Conservation (phyloP, 768 basidiomycete species). For the Russula ochroleuca region DNA sequence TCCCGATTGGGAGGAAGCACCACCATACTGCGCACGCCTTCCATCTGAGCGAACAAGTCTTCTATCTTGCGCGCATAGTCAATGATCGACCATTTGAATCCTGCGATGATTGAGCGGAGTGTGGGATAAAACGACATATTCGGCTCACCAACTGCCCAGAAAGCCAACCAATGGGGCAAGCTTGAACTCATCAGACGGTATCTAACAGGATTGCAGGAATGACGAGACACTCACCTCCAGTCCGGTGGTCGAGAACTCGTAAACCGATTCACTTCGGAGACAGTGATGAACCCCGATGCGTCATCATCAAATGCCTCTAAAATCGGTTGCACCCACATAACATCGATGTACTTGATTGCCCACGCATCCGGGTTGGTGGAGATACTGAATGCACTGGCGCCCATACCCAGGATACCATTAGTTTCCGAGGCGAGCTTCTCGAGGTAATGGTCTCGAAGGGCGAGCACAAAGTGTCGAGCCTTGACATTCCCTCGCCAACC, state of each 20-base stretch:
- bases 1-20: constrained; percentile 17
- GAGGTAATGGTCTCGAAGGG: constrained; percentile 34
- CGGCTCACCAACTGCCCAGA: constrained; percentile 31
- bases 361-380: constrained; percentile 29
- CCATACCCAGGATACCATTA: not conserved
- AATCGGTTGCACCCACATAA: constrained; percentile 29
- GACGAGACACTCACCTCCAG: constrained; percentile 31
- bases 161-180: constrained; percentile 35
- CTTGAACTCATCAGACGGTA: constrained; percentile 13
- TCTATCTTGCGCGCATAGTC: constrained; percentile 23
- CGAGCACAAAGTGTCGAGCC: constrained; percentile 27
- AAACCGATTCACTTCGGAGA: constrained; percentile 36
- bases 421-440: constrained; percentile 25
- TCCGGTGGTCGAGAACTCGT: constrained; percentile 29
- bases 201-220: not conserved
- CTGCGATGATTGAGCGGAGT: not conserved
- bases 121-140: not conserved
- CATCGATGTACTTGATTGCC: constrained; percentile 30
- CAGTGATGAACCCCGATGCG: constrained; percentile 35
- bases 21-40: constrained; percentile 4
- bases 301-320: constrained; percentile 37
- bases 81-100: constrained; percentile 18
- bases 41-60: constrained; percentile 19
- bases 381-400: not conserved
- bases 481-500: constrained; percentile 28